These are phyloP conservation scores for Collybia mongolica DNA, from an alignment of 768 basidiomycete genomes.

Conservation along the genomic window DNA sequence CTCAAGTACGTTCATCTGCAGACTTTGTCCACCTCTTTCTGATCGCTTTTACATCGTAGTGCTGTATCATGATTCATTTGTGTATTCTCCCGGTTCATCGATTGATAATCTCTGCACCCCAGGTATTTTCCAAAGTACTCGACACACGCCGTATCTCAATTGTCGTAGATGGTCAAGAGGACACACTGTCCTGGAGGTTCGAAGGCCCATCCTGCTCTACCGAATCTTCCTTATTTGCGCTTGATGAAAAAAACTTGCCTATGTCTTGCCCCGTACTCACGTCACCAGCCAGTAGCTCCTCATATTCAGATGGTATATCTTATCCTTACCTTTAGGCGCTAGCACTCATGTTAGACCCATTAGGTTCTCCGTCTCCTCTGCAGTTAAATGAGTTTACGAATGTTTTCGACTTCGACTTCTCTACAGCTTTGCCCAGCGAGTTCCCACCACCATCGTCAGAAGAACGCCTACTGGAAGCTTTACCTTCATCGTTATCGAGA, in stretches of 20 bases:
- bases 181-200: background rate
- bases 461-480: constrained; percentile 5
- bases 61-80: no score
- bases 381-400: constrained; percentile 27
- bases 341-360: constrained; percentile 4
- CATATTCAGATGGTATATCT: constrained; percentile 30
- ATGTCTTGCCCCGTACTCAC: constrained; percentile 19
- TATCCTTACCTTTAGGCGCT: background rate
- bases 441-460: constrained; percentile 14
- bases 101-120: no score
- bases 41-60: no score
- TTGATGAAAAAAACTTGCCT: constrained; percentile 21
- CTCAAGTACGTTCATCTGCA: no score
- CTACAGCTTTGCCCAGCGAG: constrained; percentile 22
- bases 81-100: no score
- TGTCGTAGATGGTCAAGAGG: background rate
- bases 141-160: background rate
- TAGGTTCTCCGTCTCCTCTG: constrained; percentile 32
- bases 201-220: background rate
- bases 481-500: constrained; percentile 9
- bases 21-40: no score
- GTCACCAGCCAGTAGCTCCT: constrained; percentile 23
- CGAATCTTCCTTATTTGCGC: constrained; percentile 8
- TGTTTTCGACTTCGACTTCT: constrained; percentile 31
- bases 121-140: background rate